phyloP scores from a whole-genome alignment of 2,329 filamentous ascomycete genomes.

The Thielaviopsis populi region DNA sequence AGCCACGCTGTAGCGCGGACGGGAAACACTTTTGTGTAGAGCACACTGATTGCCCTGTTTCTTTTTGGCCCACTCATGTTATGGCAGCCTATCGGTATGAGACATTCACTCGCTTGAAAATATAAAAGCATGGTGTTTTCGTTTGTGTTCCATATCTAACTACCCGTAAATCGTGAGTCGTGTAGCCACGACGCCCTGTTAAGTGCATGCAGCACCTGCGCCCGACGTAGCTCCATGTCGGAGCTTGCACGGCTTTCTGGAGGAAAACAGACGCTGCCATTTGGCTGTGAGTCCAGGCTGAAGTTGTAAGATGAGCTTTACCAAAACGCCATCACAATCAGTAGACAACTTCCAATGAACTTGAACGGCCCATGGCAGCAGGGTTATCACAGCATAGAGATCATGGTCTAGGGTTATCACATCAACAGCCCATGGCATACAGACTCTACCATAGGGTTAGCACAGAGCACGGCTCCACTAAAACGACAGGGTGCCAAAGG shows the following conservation, averaged over 20 bases:
- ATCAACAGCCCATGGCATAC: too few species aligned
- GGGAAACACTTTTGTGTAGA: neutral
- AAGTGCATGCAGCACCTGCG: neutral
- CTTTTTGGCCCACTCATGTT: neutral
- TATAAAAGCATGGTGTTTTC: neutral
- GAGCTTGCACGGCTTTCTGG: neutral
- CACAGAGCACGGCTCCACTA: neutral
- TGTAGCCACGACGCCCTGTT: neutral
- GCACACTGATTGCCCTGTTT: neutral
- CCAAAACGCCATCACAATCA: too few species aligned
- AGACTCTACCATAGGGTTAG: slow-evolving; percentile 7
- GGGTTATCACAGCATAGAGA: too few species aligned
- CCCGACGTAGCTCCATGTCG: neutral
- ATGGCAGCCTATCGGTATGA: neutral
- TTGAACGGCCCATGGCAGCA: too few species aligned
- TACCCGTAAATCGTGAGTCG: neutral
- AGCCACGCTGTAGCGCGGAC: neutral
- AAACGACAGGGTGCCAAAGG: slow-evolving; percentile 10
- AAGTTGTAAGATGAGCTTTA: too few species aligned
- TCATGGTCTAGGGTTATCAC: too few species aligned
- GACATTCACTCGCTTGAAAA: neutral
- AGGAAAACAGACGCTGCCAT: neutral
- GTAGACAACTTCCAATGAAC: too few species aligned
- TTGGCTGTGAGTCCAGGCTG: too few species aligned
- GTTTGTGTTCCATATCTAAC: neutral